These are phyloP conservation scores for Acanthochlamys bracteata DNA, from an alignment of 106 monocot species.

Conservation along the genomic window DNA sequence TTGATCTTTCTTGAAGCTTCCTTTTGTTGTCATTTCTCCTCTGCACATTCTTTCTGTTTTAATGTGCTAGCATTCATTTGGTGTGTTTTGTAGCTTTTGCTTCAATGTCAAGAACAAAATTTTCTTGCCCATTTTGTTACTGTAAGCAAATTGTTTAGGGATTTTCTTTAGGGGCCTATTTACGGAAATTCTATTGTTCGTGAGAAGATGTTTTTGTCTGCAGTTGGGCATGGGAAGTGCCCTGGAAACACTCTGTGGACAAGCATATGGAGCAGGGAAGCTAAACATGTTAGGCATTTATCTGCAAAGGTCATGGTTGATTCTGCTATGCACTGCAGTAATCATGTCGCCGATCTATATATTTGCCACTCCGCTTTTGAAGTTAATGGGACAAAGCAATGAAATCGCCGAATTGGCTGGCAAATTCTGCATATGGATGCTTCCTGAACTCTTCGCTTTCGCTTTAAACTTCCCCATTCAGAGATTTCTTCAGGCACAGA, in stretches of 20 bases:
- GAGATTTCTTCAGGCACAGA: slow-evolving; percentile 36
- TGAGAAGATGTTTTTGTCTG: no score
- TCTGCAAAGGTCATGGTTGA: slow-evolving; percentile 34
- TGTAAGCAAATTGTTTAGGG: no score
- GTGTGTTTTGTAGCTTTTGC: no score
- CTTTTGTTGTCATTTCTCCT: no score
- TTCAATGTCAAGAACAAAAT: no score
- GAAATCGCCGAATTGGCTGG: slow-evolving; percentile 31
- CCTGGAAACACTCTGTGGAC: slow-evolving; percentile 34
- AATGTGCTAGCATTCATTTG: no score
- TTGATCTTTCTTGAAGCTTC: no score
- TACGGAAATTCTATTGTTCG: no score
- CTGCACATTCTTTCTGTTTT: no score
- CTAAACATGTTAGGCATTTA: slow-evolving; percentile 26
- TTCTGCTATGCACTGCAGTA: slow-evolving; percentile 15
- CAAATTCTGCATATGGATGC: slow-evolving; percentile 31
- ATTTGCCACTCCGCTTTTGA: slow-evolving; percentile 21
- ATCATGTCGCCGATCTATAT: slow-evolving; percentile 10
- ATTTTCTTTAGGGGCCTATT: no score
- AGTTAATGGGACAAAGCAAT: slow-evolving; percentile 15
- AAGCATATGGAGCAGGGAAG: slow-evolving; percentile 30
- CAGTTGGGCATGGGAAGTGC: slow-evolving; percentile 46
- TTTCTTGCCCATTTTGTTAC: no score
- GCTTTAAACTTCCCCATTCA: slow-evolving; percentile 32
- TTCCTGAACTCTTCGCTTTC: slow-evolving; percentile 27